Evolutionary conservation across 441 rosid species (phyloP).

Genomic region (Euphorbia neoarborescens): DNA sequence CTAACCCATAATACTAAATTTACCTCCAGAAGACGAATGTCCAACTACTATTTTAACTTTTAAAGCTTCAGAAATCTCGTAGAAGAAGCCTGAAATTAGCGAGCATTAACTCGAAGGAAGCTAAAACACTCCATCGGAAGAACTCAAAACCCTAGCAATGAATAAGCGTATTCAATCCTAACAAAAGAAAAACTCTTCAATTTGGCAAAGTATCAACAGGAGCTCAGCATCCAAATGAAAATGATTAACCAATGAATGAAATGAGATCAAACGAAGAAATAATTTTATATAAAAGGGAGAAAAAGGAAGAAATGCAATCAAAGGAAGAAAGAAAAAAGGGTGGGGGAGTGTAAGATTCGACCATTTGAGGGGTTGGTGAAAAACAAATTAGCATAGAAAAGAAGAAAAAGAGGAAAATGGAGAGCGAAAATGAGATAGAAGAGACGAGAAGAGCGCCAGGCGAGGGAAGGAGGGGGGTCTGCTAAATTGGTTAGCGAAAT

Average conservation of each 20-base stretch:
- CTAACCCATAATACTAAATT: slow-evolving; percentile 14
- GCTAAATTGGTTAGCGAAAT: background rate
- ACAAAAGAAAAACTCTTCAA: background rate
- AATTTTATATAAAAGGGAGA: background rate
- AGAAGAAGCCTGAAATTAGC: background rate
- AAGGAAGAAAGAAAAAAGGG: background rate
- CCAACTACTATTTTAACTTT: background rate
- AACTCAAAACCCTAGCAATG: slow-evolving; percentile 8
- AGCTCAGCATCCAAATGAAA: slow-evolving; percentile 3
- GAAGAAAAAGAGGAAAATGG: background rate
- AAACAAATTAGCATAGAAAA: background rate
- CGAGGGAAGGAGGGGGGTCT: background rate
- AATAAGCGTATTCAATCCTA: background rate
- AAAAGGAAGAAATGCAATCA: background rate
- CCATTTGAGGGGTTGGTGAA: background rate
- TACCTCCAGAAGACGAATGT: slow-evolving; percentile 2
- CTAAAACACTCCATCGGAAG: background rate
- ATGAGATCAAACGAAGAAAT: slow-evolving; percentile 7
- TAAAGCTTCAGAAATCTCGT: background rate
- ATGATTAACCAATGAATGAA: background rate
- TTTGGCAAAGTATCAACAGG: background rate
- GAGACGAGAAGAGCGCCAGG: background rate
- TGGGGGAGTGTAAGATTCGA: background rate
- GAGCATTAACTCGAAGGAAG: background rate
- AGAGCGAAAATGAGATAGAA: background rate